A percentile compares a stretch with the other conserved stretches of the same genome.
phyloP scores from a whole-genome alignment of 352 stramenopile genomes.

The Phytopythium mirpurense region DNA sequence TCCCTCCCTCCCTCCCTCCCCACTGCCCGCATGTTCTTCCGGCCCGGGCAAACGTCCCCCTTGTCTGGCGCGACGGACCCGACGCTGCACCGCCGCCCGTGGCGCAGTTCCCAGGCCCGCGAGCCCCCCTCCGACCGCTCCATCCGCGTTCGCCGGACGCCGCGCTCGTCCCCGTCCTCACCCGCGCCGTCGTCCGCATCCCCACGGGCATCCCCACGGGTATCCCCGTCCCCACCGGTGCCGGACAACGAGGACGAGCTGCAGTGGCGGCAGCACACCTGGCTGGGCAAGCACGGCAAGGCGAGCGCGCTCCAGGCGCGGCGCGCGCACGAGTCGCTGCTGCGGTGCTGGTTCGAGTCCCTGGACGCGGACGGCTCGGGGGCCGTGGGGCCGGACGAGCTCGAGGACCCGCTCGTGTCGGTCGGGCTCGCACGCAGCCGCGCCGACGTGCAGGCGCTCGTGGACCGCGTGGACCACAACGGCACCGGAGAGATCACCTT shows the following conservation, averaged over 20 bases:
- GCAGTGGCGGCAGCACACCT: slow-evolving; percentile 71
- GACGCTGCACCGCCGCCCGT: slow-evolving; percentile 46
- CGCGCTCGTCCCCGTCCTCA: not conserved
- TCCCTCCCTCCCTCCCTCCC: not conserved
- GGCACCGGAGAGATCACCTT: slow-evolving; percentile 69
- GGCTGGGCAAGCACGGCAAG: slow-evolving; percentile 72
- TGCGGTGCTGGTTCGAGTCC: slow-evolving; percentile 84
- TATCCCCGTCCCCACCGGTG: too few relatives aligned
- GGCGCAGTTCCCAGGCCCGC: slow-evolving; percentile 35
- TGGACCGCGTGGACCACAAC: slow-evolving; percentile 64
- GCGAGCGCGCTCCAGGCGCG: slow-evolving; percentile 61
- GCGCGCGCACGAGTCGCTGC: slow-evolving; percentile 59
- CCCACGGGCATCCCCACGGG: too few relatives aligned
- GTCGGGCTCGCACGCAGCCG: slow-evolving; percentile 71
- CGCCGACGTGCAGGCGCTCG: slow-evolving; percentile 70
- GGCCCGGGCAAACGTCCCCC: slow-evolving; percentile 32
- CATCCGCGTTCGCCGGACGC: too few relatives aligned
- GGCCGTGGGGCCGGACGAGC: slow-evolving; percentile 74
- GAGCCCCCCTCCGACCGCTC: too few relatives aligned
- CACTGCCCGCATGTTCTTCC: not conserved
- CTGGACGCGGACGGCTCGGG: slow-evolving; percentile 80
- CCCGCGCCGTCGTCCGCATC: not conserved
- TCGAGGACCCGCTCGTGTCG: slow-evolving; percentile 86
- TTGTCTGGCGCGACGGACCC: slow-evolving; percentile 48
- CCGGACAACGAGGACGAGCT: slow-evolving; percentile 55